Evolutionary conservation across 2,329 filamentous ascomycete species (phyloP).

Genomic region (Beauveria caledonica): DNA sequence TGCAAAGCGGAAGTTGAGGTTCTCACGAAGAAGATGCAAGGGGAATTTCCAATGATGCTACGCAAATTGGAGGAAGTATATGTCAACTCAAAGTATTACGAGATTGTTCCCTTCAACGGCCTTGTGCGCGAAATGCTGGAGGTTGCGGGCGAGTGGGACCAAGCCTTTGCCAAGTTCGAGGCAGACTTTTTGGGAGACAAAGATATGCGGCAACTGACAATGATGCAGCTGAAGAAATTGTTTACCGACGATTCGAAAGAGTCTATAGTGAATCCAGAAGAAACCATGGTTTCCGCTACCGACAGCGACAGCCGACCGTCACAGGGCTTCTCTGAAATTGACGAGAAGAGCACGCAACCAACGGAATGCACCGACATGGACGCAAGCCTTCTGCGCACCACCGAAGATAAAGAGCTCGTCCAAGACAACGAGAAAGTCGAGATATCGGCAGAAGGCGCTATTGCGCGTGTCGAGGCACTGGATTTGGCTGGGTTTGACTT

Average conservation of each 20-base stretch:
- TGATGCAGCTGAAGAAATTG: constrained; percentile 87
- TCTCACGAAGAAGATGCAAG: constrained; percentile 69
- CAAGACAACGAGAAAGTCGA: constrained; percentile 20
- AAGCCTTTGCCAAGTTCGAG: constrained; percentile 83
- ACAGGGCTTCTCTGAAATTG: constrained; percentile 37
- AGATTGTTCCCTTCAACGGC: constrained; percentile 87
- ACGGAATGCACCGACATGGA: constrained; percentile 29
- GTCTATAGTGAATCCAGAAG: constrained; percentile 62
- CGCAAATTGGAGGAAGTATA: constrained; percentile 82
- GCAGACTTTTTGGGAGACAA: constrained; percentile 92
- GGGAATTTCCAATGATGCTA: constrained; percentile 69
- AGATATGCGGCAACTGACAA: constrained; percentile 85
- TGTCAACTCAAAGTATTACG: constrained; percentile 90
- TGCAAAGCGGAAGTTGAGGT: constrained; percentile 76
- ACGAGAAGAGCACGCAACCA: constrained; percentile 38
- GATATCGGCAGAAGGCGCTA: constrained; percentile 25
- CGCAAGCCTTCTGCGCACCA: constrained; percentile 16
- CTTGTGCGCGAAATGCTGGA: constrained; percentile 87
- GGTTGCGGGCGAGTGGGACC: constrained; percentile 89
- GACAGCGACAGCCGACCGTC: constrained; percentile 41
- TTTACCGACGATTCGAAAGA: constrained; percentile 85
- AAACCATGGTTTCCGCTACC: constrained; percentile 41
- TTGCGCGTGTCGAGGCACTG: constrained; percentile 41
- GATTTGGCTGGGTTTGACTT: constrained; percentile 37
- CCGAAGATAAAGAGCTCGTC: constrained; percentile 22